Evolutionary conservation across 1,284 basidiomycete genomes (phyloP).

Genomic region (Heliocybe sulcata): DNA sequence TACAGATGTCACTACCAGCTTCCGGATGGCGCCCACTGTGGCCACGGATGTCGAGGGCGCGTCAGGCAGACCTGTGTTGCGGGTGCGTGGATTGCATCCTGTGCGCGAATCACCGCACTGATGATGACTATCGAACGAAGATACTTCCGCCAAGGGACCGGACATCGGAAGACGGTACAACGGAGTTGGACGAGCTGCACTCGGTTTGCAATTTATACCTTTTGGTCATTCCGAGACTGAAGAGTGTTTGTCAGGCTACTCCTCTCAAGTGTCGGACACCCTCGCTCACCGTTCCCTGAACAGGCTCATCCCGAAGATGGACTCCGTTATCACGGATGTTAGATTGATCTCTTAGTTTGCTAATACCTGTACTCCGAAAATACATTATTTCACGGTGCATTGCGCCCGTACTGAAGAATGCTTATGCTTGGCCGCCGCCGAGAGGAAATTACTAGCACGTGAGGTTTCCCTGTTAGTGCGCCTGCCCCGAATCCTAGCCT

Average conservation of each 20-base stretch:
- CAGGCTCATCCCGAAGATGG: too few relatives aligned
- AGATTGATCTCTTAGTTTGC: too few relatives aligned
- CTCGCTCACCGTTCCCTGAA: neutral
- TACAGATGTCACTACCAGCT: neutral
- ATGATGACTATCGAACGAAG: neutral
- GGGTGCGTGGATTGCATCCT: neutral
- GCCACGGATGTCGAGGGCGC: neutral
- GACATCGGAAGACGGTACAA: neutral
- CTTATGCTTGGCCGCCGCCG: too few relatives aligned
- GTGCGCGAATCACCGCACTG: too few relatives aligned
- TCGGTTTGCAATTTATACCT: neutral
- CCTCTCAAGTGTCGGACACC: neutral
- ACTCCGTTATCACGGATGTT: too few relatives aligned
- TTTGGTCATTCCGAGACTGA: neutral
- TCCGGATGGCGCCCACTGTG: neutral
- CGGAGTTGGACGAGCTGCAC: neutral
- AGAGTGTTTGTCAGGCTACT: neutral
- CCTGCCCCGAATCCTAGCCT: too few relatives aligned
- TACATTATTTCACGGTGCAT: too few relatives aligned
- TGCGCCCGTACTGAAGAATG: too few relatives aligned
- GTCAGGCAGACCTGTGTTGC: neutral
- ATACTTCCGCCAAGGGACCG: neutral
- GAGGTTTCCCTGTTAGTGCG: too few relatives aligned
- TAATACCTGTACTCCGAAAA: too few relatives aligned
- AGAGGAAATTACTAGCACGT: too few relatives aligned